Percentiles rank a stretch among this genome's conserved stretches.
phyloP scores from a whole-genome alignment of 257 asterid genomes.

The Nicotiana tomentosiformis region DNA sequence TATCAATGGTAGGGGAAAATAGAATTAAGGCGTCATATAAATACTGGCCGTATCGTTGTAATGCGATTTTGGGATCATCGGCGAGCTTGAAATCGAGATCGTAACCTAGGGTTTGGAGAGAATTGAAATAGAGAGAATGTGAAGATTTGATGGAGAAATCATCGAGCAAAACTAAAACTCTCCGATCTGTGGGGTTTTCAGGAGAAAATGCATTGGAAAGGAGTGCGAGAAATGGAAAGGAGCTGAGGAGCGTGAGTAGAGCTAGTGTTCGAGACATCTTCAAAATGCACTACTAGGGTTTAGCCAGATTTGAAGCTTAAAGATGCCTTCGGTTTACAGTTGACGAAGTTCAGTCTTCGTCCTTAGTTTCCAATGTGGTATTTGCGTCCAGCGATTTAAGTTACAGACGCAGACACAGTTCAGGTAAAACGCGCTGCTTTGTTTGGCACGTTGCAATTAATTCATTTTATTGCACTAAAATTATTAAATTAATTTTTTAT shows the following conservation, averaged over 20 bases:
- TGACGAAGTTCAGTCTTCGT: not conserved
- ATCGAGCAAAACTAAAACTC: slow-evolving; percentile 60
- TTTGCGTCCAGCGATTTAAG: not conserved
- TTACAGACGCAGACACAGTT: not conserved
- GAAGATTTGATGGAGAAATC: slow-evolving; percentile 63
- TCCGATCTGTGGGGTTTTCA: slow-evolving; percentile 62
- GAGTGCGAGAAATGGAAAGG: slow-evolving; percentile 17
- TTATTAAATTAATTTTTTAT: not conserved
- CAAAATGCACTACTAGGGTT: slow-evolving; percentile 18
- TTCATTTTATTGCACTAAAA: not conserved
- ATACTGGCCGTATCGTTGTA: slow-evolving; percentile 72
- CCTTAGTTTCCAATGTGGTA: not conserved
- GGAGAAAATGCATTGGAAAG: slow-evolving; percentile 54
- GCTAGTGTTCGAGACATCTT: slow-evolving; percentile 1
- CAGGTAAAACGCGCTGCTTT: not conserved
- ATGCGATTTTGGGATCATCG: slow-evolving; percentile 64
- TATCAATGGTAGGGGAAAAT: slow-evolving; percentile 58
- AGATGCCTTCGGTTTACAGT: not conserved
- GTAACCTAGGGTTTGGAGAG: slow-evolving; percentile 49
- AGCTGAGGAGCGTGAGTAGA: not conserved
- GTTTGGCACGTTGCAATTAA: not conserved
- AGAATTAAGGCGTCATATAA: slow-evolving; percentile 56
- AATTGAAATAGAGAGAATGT: slow-evolving; percentile 64
- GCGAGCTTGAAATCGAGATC: slow-evolving; percentile 74
- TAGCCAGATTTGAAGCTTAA: not conserved